Base-by-base conservation (phyloP, 768 basidiomycete species). In the Leccinum ochraceum region DNA sequence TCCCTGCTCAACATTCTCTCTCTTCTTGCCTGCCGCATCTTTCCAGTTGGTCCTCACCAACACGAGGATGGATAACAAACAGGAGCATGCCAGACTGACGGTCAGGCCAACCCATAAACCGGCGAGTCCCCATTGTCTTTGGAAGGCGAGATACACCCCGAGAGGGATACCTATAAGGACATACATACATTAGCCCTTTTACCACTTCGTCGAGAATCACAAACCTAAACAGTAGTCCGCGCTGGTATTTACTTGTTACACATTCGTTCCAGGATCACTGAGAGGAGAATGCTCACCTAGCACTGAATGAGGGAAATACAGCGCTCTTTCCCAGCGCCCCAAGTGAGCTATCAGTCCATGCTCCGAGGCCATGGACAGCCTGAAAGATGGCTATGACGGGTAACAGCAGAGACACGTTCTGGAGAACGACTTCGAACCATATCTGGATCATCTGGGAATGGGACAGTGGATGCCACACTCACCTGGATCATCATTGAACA, bases 401-500 rank as follows among this genome's bases (percentile, higher is more conserved):
- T 46, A 89, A 69, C 56, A 87, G 77, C 4, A 68, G 63, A 0
- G 86, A 80, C n/a, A 87, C 87, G 37, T 30, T 60, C 53, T 67
- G 56, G 3, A 86, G 62, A 8, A 62, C 46, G 52, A 84, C 79
- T 59, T 80, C 78, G 22, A n/a, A 55, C 7, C 37, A 16, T 32
- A 26, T 28, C 22, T 36, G 8, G 32, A 37, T 44, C n/a, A n/a
- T 24, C 24, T 9, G 3, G 30, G 20, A 34, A 11, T 8, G 34
- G 32, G 16, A 28, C 14, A n/a, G 16, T 22, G 0, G 3, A 44
- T 17, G 14, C 3, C 50, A 46, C 26, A 71, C 75, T 53, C 60
- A 77, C 74, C 60, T 1, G 75, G 74, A 67, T 88, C 86, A 50
- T 78, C 76, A 64, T 86, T 87, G 77, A 89, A 89, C 17, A 89